These are phyloP conservation scores for Podospora appendiculata DNA, from an alignment of 495 filamentous ascomycete species.

Conservation along the genomic window DNA sequence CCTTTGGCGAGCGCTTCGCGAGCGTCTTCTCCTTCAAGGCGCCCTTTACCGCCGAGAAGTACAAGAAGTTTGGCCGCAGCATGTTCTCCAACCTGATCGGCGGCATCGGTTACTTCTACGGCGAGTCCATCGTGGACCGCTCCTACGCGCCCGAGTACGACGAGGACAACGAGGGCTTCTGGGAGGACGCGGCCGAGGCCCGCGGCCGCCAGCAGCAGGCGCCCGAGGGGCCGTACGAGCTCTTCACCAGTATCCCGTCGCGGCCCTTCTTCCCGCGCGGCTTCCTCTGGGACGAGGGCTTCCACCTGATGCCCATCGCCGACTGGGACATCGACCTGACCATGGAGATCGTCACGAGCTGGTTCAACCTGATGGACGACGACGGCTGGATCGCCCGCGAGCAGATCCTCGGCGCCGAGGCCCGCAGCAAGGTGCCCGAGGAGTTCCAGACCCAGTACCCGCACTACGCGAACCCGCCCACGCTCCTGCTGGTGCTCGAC, in stretches of 20 bases:
- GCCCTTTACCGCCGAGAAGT: constrained; percentile 67
- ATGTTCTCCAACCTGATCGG: constrained; percentile 94
- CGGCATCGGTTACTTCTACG: constrained; percentile 93
- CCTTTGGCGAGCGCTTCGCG: constrained; percentile 68
- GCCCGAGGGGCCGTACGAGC: constrained; percentile 76
- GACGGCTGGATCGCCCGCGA: constrained; percentile 97
- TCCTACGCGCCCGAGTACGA: constrained; percentile 87
- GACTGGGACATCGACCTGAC: constrained; percentile 92
- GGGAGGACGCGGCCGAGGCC: constrained; percentile 77
- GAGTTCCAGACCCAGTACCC: constrained; percentile 97
- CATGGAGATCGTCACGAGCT: constrained; percentile 87
- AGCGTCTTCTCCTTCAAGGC: constrained; percentile 64
- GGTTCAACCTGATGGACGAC: constrained; percentile 93
- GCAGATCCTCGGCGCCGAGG: constrained; percentile 91
- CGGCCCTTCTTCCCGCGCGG: constrained; percentile 93
- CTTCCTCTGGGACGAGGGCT: constrained; percentile 97
- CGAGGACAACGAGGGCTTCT: constrained; percentile 95
- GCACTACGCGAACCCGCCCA: constrained; percentile 98
- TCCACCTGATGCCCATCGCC: constrained; percentile 84
- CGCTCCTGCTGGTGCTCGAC: constrained; percentile 83
- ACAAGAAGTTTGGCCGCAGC: constrained; percentile 72
- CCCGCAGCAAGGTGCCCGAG: constrained; percentile 87
- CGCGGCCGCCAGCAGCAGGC: constrained; percentile 54
- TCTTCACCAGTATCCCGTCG: constrained; percentile 91
- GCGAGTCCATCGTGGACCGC: constrained; percentile 77